Base-by-base conservation (phyloP, 768 basidiomycete genomes). In the Plicaturopsis crispa region DNA sequence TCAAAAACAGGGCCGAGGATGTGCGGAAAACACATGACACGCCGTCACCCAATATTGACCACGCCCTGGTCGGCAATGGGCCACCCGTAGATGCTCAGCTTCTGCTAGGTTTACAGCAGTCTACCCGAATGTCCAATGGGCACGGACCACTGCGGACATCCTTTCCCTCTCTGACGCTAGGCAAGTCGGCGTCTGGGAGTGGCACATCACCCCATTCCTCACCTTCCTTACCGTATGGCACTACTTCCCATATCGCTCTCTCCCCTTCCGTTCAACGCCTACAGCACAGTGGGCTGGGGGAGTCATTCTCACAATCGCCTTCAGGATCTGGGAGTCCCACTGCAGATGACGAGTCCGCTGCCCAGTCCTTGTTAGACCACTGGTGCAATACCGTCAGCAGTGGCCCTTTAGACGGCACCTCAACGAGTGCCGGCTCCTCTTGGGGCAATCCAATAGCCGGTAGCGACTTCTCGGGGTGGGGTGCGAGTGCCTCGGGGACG, bases 311-410 rank as follows among this genome's bases (percentile, higher is more conserved):
- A 2, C 61, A 62, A 40, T 81, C 83, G 12, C 76, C 79, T 26
- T 73, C 75, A 1, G 77, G 72, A 13, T 73, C 80, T 17, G 74
- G 73, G n/a, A 86, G 84, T 51, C 85, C 82, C 36, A 69, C 63
- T 41, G 79, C 71, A 31, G 87, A 88, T 33, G 86, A 84, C 7
- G 80, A 87, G 51, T 77, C 73, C 18, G 66, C 80, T 5, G 85
- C 86, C 3, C 87, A 91, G 51, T 74, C 74, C 8, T 55, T 91
- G 39, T 63, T 91, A 33, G 86, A 91, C 55, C 82, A 88, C 44
- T 90, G 88, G 87, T 84, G 78, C 51, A 81, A 80, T 44, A 78
- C 80, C n/a, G 74, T 87, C 46, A 83, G 75, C 51, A 82, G 79
- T 41, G 71, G 78, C 8, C 69, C 72, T 2, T 48, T 75, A 2